Evolutionary conservation across 495 filamentous ascomycete genomes (phyloP).

Genomic region (Penicillium mononematosum): DNA sequence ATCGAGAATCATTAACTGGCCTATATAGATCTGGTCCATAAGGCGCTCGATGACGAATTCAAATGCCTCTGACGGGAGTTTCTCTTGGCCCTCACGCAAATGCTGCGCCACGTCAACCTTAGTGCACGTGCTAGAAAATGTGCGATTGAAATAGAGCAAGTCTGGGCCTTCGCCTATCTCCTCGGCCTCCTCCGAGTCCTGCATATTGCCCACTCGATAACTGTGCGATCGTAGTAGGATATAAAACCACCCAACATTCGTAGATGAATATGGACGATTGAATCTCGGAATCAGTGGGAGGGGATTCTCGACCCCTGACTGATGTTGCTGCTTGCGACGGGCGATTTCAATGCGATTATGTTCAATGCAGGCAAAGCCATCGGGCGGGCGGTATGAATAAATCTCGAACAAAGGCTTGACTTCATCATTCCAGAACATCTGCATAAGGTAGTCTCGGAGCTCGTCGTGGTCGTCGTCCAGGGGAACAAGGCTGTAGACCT

Average conservation of each 20-base stretch:
- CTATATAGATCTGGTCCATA: conserved; percentile 8
- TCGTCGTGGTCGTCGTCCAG: conserved; percentile 22
- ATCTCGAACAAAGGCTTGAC: conserved; percentile 23
- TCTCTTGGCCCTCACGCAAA: background rate
- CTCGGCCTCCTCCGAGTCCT: background rate
- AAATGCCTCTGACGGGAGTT: conserved; percentile 10
- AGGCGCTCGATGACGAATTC: conserved; percentile 14
- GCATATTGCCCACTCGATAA: conserved; percentile 18
- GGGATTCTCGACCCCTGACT: conserved; percentile 10
- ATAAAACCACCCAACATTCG: conserved; percentile 12
- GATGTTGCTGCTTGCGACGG: conserved; percentile 24
- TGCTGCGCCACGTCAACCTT: conserved; percentile 4
- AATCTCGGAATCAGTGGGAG: conserved; percentile 17
- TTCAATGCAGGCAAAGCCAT: conserved; percentile 26
- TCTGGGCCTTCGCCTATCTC: conserved; percentile 17
- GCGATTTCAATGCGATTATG: conserved; percentile 26
- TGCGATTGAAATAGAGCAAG: conserved; percentile 18
- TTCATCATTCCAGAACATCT: conserved; percentile 13
- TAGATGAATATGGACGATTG: background rate
- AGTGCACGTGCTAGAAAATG: conserved; percentile 13
- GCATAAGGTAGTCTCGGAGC: conserved; percentile 22
- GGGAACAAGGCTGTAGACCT: conserved; percentile 28
- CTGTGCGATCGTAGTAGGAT: conserved; percentile 21
- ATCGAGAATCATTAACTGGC: conserved; percentile 11
- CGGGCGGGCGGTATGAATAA: conserved; percentile 22